Evolutionary conservation across 2,329 filamentous ascomycete genomes (phyloP).

Genomic region (Ophiostoma sp.): DNA sequence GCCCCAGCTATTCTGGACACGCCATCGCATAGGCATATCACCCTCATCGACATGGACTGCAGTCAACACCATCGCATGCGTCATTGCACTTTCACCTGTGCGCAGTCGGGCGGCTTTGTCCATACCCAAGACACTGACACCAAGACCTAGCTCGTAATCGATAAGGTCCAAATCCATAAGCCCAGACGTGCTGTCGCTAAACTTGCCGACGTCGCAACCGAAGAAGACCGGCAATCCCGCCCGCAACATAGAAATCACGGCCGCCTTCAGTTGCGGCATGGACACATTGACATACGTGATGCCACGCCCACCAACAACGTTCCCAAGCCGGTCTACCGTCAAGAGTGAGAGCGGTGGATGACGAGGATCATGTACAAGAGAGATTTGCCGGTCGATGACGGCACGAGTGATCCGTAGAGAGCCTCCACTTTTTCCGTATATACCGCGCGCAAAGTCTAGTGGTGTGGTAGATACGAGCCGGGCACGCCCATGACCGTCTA

Average conservation of each 20-base stretch:
- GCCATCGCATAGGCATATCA: conserved; percentile 60
- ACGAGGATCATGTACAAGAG: conserved; percentile 78
- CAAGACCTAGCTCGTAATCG: conserved; percentile 81
- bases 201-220: conserved; percentile 81
- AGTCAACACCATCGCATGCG: conserved; percentile 87
- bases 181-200: conserved; percentile 60
- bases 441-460: conserved; percentile 63
- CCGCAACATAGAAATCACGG: conserved; percentile 71
- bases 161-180: conserved; percentile 76
- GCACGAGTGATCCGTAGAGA: conserved; percentile 52
- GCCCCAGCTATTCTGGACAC: conserved; percentile 85
- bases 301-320: conserved; percentile 69
- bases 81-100: conserved; percentile 76
- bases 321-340: conserved; percentile 73
- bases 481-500: conserved; percentile 62
- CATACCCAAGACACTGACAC: conserved; percentile 66
- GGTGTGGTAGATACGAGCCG: conserved; percentile 62
- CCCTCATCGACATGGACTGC: conserved; percentile 71
- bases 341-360: conserved; percentile 67
- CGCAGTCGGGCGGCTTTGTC: conserved; percentile 69
- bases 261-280: conserved; percentile 64
- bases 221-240: conserved; percentile 81
- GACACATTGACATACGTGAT: conserved; percentile 80
- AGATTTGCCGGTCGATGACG: conserved; percentile 66
- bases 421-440: conserved; percentile 47